A percentile compares a stretch with the other conserved stretches of the same genome.
These are phyloP conservation scores for Syzygium aqueum DNA, from an alignment of 345 rosid species.

Conservation along the genomic window DNA sequence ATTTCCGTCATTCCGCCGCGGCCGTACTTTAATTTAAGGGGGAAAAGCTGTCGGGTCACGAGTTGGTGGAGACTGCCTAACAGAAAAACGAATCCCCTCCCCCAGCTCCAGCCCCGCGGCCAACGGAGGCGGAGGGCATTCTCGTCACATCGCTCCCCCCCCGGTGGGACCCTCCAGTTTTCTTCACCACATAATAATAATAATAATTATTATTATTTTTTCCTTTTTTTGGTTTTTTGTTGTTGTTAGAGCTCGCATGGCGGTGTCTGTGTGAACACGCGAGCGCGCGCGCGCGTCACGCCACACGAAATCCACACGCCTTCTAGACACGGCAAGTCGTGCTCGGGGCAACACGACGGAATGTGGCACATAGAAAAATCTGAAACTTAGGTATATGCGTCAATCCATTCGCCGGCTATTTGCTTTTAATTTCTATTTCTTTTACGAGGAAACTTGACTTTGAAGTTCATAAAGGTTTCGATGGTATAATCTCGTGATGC, in stretches of 20 bases:
- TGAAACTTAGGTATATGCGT: neutral
- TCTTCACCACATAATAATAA: neutral
- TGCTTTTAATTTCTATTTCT: neutral
- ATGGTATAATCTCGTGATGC: neutral
- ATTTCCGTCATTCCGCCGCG: neutral
- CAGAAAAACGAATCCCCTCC: constrained; percentile 12
- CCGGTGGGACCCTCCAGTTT: neutral
- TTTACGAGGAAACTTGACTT: neutral
- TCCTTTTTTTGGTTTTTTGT: too few relatives aligned
- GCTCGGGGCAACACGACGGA: neutral
- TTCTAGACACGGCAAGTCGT: neutral
- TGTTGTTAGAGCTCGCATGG: neutral
- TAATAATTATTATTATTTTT: neutral
- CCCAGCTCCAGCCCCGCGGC: constrained; percentile 2
- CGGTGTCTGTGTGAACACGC: neutral
- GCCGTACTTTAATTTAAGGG: neutral
- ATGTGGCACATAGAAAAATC: neutral
- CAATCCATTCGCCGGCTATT: neutral
- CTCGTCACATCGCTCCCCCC: neutral
- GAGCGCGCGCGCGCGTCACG: constrained; percentile 6
- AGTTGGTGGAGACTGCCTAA: constrained; percentile 19
- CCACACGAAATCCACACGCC: constrained; percentile 26
- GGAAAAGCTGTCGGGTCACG: neutral
- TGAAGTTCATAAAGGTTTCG: neutral
- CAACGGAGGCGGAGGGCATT: neutral